A percentile compares a stretch with the other conserved stretches of the same genome.
Evolutionary conservation across 441 rosid species (phyloP).

Genomic region (Jatropha multifida): DNA sequence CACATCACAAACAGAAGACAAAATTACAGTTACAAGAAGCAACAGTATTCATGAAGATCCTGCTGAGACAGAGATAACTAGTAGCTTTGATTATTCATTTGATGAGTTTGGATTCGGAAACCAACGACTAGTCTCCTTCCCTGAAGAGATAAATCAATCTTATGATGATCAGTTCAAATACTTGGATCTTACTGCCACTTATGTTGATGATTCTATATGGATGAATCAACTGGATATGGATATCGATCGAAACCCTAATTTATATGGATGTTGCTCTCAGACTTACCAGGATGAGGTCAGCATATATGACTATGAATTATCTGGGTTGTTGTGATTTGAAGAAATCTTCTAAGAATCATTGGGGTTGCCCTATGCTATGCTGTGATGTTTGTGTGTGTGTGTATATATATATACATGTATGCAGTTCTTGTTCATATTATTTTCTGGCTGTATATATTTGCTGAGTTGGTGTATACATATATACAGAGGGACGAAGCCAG

Average conservation of each 20-base stretch:
- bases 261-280: slow-evolving; percentile 19
- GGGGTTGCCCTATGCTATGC: not conserved
- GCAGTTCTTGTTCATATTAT: not conserved
- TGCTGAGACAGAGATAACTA: not conserved
- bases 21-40: not conserved
- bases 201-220: slow-evolving; percentile 7
- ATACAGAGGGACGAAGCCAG: no score
- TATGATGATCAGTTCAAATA: not conserved
- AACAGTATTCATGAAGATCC: not conserved
- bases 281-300: slow-evolving; percentile 33
- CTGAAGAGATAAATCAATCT: slow-evolving; percentile 11
- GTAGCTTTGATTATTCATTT: slow-evolving; percentile 10
- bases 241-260: slow-evolving; percentile 12
- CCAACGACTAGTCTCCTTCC: not conserved
- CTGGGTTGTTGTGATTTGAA: slow-evolving; percentile 22
- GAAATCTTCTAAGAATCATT: not conserved
- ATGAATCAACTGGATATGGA: slow-evolving; percentile 1
- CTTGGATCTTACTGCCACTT: slow-evolving; percentile 5
- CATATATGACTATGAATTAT: slow-evolving; percentile 40
- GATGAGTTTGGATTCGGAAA: slow-evolving; percentile 9
- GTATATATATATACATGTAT: not conserved
- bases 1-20: not conserved
- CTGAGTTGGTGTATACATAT: no score
- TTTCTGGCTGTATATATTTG: not conserved
- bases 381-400: not conserved